Base-by-base conservation (phyloP, 2,329 filamentous ascomycete species). In the Zymoseptoria passerinii region DNA sequence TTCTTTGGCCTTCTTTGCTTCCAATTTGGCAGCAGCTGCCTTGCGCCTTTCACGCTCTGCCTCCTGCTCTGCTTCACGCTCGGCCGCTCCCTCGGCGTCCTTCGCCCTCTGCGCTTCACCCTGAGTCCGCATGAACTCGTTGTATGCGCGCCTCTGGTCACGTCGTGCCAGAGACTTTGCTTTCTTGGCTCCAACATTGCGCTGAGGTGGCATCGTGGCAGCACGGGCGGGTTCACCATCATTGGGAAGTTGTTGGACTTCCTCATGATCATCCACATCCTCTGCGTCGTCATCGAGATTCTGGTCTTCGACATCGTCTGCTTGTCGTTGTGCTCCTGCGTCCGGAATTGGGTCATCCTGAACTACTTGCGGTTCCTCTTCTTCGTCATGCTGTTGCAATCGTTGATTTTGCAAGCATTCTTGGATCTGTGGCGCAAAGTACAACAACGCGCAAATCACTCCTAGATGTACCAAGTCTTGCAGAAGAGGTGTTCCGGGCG, bases 111-210 rank as follows among this genome's bases (percentile, higher is more conserved):
- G 74, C 19, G 75, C 70, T 50, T 80, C 77, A 4, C 76, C 77
- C 68, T 79, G 76, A 13, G 75, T 73, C 1, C 77, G 71, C 60
- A 75, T 70, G 63, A 80, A 80, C 62, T 81, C 79, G 65, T 80
- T 73, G 65, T 80, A 80, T 4, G 74, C 74, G 20, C 74, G 63
- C 8, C 71, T 67, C 54, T 74, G 72, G 58, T 80, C 76, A 56
- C 71, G 71, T 18, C 76, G 73, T 0, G 76, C 76, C 7, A 80
- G 70, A 2, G 75, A 76, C 56, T 77, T 78, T 1, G 77, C 77
- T 63, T 80, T 80, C 62, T 80, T 80, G 9, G 77, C 74, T 56
- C 78, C 78, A 20, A 80, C 71, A 51, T 68, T 66, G 52, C 66
- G 63, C 57, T 63, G 62, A 8, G 58, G 28, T 28, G 62, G 55